Percentiles rank a stretch among this genome's conserved stretches.
phyloP scores from a whole-genome alignment of 2,329 filamentous ascomycete genomes.

The Pseudogymnoascus verrucosus region DNA sequence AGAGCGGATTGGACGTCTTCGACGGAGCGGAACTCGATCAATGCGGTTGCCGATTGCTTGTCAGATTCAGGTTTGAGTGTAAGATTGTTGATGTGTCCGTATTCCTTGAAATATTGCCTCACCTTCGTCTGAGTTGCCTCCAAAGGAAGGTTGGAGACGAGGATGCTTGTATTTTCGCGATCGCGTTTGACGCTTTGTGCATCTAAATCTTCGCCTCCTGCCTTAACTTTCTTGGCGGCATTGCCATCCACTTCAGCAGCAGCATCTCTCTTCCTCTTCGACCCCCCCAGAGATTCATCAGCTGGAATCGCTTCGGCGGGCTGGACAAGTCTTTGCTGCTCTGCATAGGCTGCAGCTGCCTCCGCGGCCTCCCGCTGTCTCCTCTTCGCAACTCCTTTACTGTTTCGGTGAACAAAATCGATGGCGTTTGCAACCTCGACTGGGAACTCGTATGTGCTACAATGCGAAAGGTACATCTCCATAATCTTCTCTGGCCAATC shows the following conservation, averaged over 20 bases:
- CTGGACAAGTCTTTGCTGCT: conserved; percentile 26
- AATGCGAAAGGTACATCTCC: conserved; percentile 68
- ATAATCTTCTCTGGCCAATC: conserved; percentile 73
- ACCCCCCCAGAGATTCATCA: conserved; percentile 33
- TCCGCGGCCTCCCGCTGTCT: conserved; percentile 58
- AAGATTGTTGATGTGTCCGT: conserved; percentile 74
- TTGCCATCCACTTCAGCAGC: conserved; percentile 42
- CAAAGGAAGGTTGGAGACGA: conserved; percentile 68
- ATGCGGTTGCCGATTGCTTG: conserved; percentile 55
- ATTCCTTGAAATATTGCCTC: conserved; percentile 85
- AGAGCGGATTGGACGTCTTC: conserved; percentile 78
- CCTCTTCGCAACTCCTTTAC: conserved; percentile 54
- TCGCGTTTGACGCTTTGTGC: conserved; percentile 60
- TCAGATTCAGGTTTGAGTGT: conserved; percentile 57
- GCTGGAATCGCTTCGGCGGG: conserved; percentile 25
- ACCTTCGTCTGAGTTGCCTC: conserved; percentile 65
- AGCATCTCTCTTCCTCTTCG: conserved; percentile 69
- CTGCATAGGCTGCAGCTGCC: conserved; percentile 45
- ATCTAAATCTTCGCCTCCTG: conserved; percentile 18
- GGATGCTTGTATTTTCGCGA: conserved; percentile 79
- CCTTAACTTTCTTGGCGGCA: conserved; percentile 59
- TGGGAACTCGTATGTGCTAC: conserved; percentile 82
- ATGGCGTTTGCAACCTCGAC: conserved; percentile 66
- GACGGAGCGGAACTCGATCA: conserved; percentile 75
- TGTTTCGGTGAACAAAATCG: conserved; percentile 63